Conservation (phyloP, 805 yeast genomes). For the Lipomyces kockii region DNA sequence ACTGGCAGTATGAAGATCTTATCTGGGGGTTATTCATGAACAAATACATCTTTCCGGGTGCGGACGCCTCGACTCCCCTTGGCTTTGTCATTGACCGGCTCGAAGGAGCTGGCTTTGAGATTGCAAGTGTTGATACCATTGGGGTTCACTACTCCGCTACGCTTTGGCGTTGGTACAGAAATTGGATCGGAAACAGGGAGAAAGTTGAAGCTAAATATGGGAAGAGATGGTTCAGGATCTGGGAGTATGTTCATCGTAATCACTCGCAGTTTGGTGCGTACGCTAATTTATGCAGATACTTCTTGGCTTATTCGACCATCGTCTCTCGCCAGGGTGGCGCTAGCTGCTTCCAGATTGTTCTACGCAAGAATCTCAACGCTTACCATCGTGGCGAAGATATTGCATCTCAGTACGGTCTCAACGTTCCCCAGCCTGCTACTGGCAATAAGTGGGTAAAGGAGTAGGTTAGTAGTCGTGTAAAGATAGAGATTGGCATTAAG, state of each 20-base stretch:
- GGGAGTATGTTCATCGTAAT: constrained; percentile 58
- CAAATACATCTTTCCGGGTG: constrained; percentile 96
- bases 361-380: constrained; percentile 86
- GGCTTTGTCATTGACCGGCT: constrained; percentile 76
- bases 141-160: constrained; percentile 94
- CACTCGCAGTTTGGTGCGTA: background rate
- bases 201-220: constrained; percentile 80
- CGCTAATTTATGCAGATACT: constrained; percentile 48
- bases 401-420: constrained; percentile 76
- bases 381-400: constrained; percentile 82
- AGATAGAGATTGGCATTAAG: background rate
- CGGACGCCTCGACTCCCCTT: constrained; percentile 93
- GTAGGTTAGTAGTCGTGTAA: background rate
- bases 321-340: constrained; percentile 93
- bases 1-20: constrained; percentile 93
- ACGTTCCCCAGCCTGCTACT: constrained; percentile 46
- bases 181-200: constrained; percentile 86
- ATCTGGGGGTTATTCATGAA: constrained; percentile 96
- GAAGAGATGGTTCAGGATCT: constrained; percentile 85
- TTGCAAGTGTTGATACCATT: constrained; percentile 79
- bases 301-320: constrained; percentile 79
- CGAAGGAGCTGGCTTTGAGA: constrained; percentile 86
- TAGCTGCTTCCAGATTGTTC: constrained; percentile 84
- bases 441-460: constrained; percentile 34
- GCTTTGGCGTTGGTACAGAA: constrained; percentile 91